phyloP scores from a whole-genome alignment of 805 yeast species.

The Kodamaea lidongshanica region DNA sequence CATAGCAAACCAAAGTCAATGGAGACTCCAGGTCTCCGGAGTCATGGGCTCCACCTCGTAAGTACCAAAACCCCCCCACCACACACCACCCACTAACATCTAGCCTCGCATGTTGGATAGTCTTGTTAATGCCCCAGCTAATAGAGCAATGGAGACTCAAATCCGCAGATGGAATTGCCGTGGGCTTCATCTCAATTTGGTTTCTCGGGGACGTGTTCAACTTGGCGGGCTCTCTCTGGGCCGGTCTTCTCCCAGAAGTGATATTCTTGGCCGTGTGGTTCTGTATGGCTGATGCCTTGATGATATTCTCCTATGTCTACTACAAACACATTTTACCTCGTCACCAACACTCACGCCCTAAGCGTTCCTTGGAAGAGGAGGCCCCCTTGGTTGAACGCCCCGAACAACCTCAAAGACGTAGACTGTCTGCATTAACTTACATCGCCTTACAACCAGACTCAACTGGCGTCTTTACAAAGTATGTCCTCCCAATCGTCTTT shows the following conservation, averaged over 20 bases:
- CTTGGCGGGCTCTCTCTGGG: slow-evolving; percentile 65
- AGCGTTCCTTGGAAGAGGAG: slow-evolving; percentile 9
- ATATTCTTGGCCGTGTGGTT: slow-evolving; percentile 70
- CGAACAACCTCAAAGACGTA: slow-evolving; percentile 24
- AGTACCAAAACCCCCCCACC: slow-evolving; percentile 14
- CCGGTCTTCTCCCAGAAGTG: slow-evolving; percentile 62
- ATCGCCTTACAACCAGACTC: slow-evolving; percentile 43
- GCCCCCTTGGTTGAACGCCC: slow-evolving; percentile 6
- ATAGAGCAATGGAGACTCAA: slow-evolving; percentile 75
- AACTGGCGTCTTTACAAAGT: slow-evolving; percentile 43
- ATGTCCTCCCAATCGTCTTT: slow-evolving; percentile 53
- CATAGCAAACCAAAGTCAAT: too few relatives aligned
- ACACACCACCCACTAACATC: slow-evolving; percentile 6
- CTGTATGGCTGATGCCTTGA: slow-evolving; percentile 59
- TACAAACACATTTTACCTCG: slow-evolving; percentile 45
- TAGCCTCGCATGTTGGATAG: slow-evolving; percentile 74
- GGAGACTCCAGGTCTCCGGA: slow-evolving; percentile 49
- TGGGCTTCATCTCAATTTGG: slow-evolving; percentile 65
- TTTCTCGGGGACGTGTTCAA: slow-evolving; percentile 66
- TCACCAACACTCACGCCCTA: slow-evolving; percentile 22
- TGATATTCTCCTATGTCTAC: slow-evolving; percentile 53
- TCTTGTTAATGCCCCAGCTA: slow-evolving; percentile 67
- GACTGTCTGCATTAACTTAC: slow-evolving; percentile 48
- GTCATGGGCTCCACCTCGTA: slow-evolving; percentile 61
- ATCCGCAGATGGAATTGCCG: slow-evolving; percentile 70